Conservation (phyloP, 441 rosid genomes). For the Capsella rubella region DNA sequence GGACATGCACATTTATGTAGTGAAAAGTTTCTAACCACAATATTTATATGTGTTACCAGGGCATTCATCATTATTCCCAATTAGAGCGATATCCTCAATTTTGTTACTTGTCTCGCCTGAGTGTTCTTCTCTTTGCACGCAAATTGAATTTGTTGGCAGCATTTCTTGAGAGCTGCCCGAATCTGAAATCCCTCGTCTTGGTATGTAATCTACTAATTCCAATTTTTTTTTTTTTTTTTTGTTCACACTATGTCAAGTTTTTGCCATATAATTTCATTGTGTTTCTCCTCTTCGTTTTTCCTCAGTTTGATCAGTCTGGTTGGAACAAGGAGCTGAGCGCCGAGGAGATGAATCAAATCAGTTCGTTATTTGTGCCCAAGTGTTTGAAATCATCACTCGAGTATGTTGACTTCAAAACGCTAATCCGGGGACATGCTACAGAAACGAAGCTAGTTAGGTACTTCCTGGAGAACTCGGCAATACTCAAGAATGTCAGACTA, state of each 20-base stretch:
- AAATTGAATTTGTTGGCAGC: not conserved
- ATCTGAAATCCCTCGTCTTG: slow-evolving; percentile 1
- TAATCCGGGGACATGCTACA: not conserved
- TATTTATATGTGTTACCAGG: not conserved
- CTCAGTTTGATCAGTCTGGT: not conserved
- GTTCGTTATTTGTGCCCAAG: not conserved
- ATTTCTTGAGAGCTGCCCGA: not conserved
- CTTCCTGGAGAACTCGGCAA: too few species aligned
- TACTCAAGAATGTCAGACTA: too few species aligned
- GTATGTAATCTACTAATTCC: not conserved
- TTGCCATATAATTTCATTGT: not conserved
- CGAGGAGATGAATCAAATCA: not conserved
- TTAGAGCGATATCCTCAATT: not conserved
- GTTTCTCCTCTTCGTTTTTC: not conserved
- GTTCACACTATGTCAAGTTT: too few species aligned
- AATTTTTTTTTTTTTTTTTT: too few species aligned
- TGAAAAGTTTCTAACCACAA: not conserved
- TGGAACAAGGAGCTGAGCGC: not conserved
- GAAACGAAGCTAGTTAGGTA: not conserved
- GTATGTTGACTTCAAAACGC: not conserved
- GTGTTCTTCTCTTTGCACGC: not conserved
- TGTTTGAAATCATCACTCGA: slow-evolving; percentile 21
- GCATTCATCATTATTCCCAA: not conserved
- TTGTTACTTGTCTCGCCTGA: not conserved
- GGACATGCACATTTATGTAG: too few species aligned